Conservation (phyloP, 352 stramenopile genomes). For the Phytophthora citricola region DNA sequence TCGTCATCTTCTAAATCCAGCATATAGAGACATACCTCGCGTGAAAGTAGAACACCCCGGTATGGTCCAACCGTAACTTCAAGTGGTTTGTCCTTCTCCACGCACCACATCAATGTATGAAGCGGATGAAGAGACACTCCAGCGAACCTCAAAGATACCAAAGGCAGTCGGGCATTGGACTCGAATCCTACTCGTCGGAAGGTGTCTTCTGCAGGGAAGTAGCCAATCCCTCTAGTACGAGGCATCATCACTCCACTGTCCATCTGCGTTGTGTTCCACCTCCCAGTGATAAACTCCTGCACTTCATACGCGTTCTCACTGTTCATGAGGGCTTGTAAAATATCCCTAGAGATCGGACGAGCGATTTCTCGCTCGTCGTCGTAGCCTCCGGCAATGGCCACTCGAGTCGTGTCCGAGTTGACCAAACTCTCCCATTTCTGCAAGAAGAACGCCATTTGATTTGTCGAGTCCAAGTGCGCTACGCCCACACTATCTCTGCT, state of each 20-base stretch:
- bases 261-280: conserved; percentile 27
- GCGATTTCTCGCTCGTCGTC: conserved; percentile 32
- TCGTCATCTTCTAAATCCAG: conserved; percentile 28
- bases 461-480: conserved; percentile 24
- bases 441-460: conserved; percentile 38
- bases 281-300: conserved; percentile 27
- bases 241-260: conserved; percentile 15
- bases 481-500: conserved; percentile 18
- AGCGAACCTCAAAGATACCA: conserved; percentile 29
- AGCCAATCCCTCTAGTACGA: conserved; percentile 32
- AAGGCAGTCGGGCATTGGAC: conserved; percentile 20
- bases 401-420: conserved; percentile 5
- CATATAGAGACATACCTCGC: conserved; percentile 22
- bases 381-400: conserved; percentile 32
- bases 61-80: conserved; percentile 30
- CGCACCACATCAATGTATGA: conserved; percentile 30
- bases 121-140: conserved; percentile 24
- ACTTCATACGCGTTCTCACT: conserved; percentile 22
- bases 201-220: conserved; percentile 29
- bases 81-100: conserved; percentile 22
- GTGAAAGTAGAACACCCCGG: conserved; percentile 19
- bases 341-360: conserved; percentile 28
- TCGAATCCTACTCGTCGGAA: conserved; percentile 33
- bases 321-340: conserved; percentile 20
- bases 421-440: conserved; percentile 32